Evolutionary conservation across 345 rosid species (phyloP), one percentile per base, ranked within the genome.

Genomic region (Cardamine occulta): DNA sequence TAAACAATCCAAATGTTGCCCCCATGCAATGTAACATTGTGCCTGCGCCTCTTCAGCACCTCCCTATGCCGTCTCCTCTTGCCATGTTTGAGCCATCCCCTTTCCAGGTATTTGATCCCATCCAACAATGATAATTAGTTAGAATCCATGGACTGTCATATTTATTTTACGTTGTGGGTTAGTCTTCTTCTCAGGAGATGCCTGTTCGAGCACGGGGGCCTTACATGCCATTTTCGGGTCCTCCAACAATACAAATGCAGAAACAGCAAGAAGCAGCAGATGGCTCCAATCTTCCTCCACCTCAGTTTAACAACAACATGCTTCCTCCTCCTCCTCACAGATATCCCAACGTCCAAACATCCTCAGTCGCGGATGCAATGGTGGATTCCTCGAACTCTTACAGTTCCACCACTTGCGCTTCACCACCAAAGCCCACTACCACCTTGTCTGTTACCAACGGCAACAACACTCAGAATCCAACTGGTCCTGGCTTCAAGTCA

Each of bases 71-170:
- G 48, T 47, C 51, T 47, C 10, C 51, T 47, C 51, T 47, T 47
- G 21, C 51, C 21, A 87, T 95, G 96, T 92, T 92, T 86, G 99
- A 95, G 73, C 90, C 86, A 65, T 83, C 97, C 13, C 96, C 96
- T 79, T 95, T 90, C 88, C 99, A 90, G 97, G 99, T 95, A 84
- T 15, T 15, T 57, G 60, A 37, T 35, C 56, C 45, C 31, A 31
- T 39, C 32, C 51, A 70, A 63, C 54, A 32, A 76, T 71, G 18
- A 66, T 37, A 24, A 72, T 26, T 63, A 48, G 74, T 70, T 24
- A 72, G 29, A 73, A 72, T 69, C 66, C 32, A 32, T 34, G 53
- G 54, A 54, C 60, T 28, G 7, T 45, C 5, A 72, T 52, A 14
- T 39, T 65, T 49, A 8, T 61, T 64, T 10, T 26, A 51, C 73